Evolutionary conservation across 768 basidiomycete genomes (phyloP), one percentile per base, ranked within the genome.

Genomic region (Baorangia bicolor): DNA sequence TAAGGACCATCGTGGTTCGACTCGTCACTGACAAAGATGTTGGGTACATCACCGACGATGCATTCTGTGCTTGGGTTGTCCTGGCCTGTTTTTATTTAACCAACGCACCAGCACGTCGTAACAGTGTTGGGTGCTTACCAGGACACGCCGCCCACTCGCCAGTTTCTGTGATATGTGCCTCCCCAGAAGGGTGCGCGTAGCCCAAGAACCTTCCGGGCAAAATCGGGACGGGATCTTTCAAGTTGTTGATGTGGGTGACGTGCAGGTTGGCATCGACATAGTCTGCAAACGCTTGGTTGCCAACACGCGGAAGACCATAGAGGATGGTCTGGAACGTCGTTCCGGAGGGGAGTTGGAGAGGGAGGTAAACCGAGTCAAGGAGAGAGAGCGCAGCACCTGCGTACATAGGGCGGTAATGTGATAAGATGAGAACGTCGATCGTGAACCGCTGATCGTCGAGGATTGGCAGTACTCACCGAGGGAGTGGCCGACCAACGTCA

Each of bases 251-350:
- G 54, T 78, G 84, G 13, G 75, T 81, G 18, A 84, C 51, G 2
- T 67, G 59, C 37, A 72, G 42, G 34, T 79, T 70, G 12, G 71
- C 61, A 57, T 85, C 81, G 44, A 85, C 76, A 56, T 79, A 80
- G 62, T 83, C 61, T 1, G 84, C 84, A 57, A 86, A 87, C 0
- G 71, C 79, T 63, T 80, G 73, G 65, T 86, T 86, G 27, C 85
- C 84, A 4, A 74, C 73, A 9, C 74, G 66, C 10, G 74, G 76
- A 23, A 73, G 59, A n/a, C 73, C 76, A 40, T 72, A 76, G 10
- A 53, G 25, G 41, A 73, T 42, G 4, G 66, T 64, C 31, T 53
- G 48, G 65, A 76, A 62, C 3, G 63, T 60, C 3, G 67, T 73
- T 37, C 57, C 57, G 0, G 58, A 23, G 11, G 73, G 70, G 14